Percentiles rank a stretch among this genome's conserved stretches.
phyloP scores from a whole-genome alignment of 1,284 basidiomycete genomes.

The Xerocomus amazonicus region DNA sequence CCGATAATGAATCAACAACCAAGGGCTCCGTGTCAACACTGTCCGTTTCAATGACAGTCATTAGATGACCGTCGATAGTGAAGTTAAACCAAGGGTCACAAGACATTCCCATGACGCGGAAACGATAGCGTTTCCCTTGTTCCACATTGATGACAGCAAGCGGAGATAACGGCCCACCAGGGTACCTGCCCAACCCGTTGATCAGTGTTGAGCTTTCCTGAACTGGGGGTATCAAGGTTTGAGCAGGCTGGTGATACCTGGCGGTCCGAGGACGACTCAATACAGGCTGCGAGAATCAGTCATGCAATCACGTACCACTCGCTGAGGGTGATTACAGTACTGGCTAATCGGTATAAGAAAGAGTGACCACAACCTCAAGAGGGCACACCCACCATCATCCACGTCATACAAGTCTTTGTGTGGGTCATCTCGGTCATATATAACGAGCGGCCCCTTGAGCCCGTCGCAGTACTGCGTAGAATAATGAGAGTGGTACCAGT shows the following conservation, averaged over 20 bases:
- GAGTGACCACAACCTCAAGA: not conserved
- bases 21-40: conserved; percentile 40
- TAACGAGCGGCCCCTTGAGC: conserved; percentile 41
- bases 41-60: conserved; percentile 47
- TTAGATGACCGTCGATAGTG: conserved; percentile 37
- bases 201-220: conserved; percentile 30
- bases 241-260: conserved; percentile 18
- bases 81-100: conserved; percentile 36
- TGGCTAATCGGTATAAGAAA: conserved; percentile 8
- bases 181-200: conserved; percentile 32
- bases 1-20: conserved; percentile 36
- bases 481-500: conserved; percentile 44
- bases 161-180: conserved; percentile 18
- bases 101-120: conserved; percentile 34
- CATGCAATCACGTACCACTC: conserved; percentile 14
- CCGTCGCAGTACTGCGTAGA: conserved; percentile 36
- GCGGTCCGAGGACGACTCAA: no score
- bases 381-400: conserved; percentile 32
- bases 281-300: not conserved
- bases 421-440: conserved; percentile 45
- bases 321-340: conserved; percentile 23
- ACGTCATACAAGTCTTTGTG: conserved; percentile 38
- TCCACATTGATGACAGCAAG: conserved; percentile 28
- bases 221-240: conserved; percentile 12
- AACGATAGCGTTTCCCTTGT: conserved; percentile 32